These are phyloP conservation scores for Erysimum cheiranthoides DNA, from an alignment of 345 rosid species.

Conservation along the genomic window DNA sequence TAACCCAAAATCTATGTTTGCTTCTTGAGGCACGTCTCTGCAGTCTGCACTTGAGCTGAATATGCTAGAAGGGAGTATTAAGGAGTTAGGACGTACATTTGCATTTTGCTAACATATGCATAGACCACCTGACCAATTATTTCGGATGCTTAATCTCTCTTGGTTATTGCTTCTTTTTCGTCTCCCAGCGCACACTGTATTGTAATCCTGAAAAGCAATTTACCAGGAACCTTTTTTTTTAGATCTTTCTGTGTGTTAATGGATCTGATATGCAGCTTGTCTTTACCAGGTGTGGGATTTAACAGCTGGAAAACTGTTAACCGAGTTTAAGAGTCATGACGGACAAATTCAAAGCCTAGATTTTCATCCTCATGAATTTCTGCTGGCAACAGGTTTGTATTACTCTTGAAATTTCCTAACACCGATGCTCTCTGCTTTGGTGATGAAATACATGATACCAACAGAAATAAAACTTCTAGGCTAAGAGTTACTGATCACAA, in stretches of 20 bases:
- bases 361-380: slow-evolving; percentile 97
- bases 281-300: slow-evolving; percentile 90
- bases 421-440: background rate
- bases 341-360: slow-evolving; percentile 97
- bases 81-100: background rate
- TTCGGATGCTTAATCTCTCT: slow-evolving; percentile 11
- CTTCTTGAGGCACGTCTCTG: too few species aligned
- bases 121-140: background rate
- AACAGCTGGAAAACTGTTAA: slow-evolving; percentile 96
- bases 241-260: background rate
- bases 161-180: background rate
- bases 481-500: slow-evolving; percentile 14
- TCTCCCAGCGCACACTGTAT: background rate
- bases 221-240: background rate
- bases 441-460: slow-evolving; percentile 5
- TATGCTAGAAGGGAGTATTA: background rate
- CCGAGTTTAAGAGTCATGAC: slow-evolving; percentile 91
- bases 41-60: slow-evolving; percentile 6
- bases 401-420: slow-evolving; percentile 16
- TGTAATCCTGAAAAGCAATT: slow-evolving; percentile 18
- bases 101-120: background rate
- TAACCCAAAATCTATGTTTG: too few species aligned
- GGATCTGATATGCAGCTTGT: slow-evolving; percentile 30
- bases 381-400: slow-evolving; percentile 88
- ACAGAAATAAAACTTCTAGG: background rate